phyloP scores from a whole-genome alignment of 106 monocot genomes.

The Dioscorea dumetorum region DNA sequence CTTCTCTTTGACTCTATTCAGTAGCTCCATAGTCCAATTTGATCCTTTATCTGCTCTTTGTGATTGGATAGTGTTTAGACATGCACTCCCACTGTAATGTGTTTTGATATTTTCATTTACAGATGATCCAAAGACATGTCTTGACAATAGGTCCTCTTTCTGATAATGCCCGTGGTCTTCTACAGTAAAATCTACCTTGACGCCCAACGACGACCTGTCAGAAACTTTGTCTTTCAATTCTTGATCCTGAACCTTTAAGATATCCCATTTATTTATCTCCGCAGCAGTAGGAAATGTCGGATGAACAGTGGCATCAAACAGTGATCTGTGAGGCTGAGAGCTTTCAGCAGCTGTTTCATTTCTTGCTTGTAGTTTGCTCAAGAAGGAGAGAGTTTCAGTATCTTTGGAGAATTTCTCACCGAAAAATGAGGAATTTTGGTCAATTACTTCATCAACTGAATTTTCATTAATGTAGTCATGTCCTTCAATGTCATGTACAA shows the following conservation, averaged over 20 bases:
- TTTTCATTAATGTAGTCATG: conserved; percentile 12
- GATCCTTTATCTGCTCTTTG: conserved; percentile 10
- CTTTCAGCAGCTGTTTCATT: conserved; percentile 14
- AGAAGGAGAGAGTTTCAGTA: conserved; percentile 16
- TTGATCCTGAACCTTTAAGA: conserved; percentile 12
- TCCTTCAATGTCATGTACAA: conserved; percentile 9
- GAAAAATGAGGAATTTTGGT: conserved; percentile 12
- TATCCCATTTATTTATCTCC: conserved; percentile 32
- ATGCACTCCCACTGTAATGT: conserved; percentile 12
- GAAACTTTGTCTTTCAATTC: conserved; percentile 2
- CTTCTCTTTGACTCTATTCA: conserved; percentile 38
- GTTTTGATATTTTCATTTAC: conserved; percentile 12
- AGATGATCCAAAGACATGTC: conserved; percentile 12
- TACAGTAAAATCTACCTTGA: conserved; percentile 8
- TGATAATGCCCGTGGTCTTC: conserved; percentile 14
- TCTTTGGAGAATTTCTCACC: conserved; percentile 14
- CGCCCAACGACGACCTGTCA: background rate
- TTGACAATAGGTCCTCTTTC: conserved; percentile 10
- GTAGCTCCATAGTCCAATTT: conserved; percentile 24
- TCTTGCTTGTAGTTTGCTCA: conserved; percentile 13
- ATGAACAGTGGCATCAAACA: conserved; percentile 7
- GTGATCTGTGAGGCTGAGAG: conserved; percentile 17
- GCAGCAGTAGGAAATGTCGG: conserved; percentile 36
- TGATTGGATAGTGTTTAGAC: conserved; percentile 15
- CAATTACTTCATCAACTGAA: conserved; percentile 22